Base-by-base conservation (phyloP, 2,329 filamentous ascomycete species). In the Alternaria metachromatica region DNA sequence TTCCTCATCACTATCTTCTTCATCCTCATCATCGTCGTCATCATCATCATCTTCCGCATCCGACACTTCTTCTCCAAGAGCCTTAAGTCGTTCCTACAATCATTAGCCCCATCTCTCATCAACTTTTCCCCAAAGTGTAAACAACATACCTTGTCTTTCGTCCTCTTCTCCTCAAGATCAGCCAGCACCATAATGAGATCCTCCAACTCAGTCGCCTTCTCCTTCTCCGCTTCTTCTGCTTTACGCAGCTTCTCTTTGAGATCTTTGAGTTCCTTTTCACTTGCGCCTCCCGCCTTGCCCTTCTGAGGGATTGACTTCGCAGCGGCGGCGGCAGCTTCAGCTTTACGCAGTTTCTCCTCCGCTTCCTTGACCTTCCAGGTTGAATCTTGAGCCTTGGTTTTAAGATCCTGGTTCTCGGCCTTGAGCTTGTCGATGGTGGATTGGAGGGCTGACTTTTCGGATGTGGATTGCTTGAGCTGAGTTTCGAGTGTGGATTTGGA, bases 101-200 rank as follows among this genome's bases (percentile, higher is more conserved):
- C 5, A 4, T 63, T 50, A 63, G 56, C 18, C 23, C n/a, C 6
- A 13, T 11, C 3, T 6, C 2, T 1, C 11, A 9, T 12, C 5
- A 5, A 9, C 20, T 1, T 6, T 48, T 15, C 3, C 12, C 13
- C 4, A 4, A 7, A 8, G 15, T 1, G n/a, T 3, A 4, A 15
- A 12, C 10, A 4, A 70, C 67, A 56, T 63, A 80, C 80, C 71
- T 81, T 80, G 54, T 82, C 81, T 33, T 71, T 76, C 9, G 67
- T 66, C 64, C 78, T 63, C 77, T 84, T 84, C 62, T 83, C 80
- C 72, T 85, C 81, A 23, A 85, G 74, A 62, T 85, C 83, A 5
- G 81, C 80, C 28, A 84, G 79, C 5, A 83, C 74, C 54, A 85
- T 82, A 61, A 87, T 81, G 65, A 84, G 69, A 64, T 84, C 82